Conservation (phyloP, 805 yeast genomes). For the Saccharomycopsis olivae region DNA sequence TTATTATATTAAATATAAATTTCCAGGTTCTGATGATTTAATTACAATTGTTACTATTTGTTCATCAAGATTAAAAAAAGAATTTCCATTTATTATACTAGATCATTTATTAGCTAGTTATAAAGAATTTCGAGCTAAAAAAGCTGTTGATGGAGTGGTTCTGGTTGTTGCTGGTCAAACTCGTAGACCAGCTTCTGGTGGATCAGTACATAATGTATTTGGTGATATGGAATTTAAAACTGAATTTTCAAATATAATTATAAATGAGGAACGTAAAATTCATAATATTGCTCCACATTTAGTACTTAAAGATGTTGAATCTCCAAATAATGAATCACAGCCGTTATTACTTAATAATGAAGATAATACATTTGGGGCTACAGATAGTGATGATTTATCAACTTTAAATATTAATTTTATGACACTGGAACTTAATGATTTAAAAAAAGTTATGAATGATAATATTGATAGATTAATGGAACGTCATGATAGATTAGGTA, state of each 20-base stretch:
- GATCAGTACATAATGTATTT: conserved; percentile 1
- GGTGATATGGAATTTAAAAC: conserved; percentile 8
- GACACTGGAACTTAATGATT: conserved; percentile 46
- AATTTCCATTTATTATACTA: conserved; percentile 36
- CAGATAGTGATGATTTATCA: conserved; percentile 4
- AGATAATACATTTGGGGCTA: background rate
- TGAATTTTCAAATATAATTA: conserved; percentile 6
- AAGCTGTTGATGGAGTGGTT: conserved; percentile 18
- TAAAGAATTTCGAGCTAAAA: conserved; percentile 28
- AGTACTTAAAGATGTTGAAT: conserved; percentile 21
- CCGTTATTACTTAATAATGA: too few relatives aligned
- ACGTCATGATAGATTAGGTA: conserved; percentile 58
- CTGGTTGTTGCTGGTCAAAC: too few relatives aligned
- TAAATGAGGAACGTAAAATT: conserved; percentile 10
- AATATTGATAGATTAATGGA: conserved; percentile 58
- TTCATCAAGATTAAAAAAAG: conserved; percentile 33
- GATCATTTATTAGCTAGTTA: conserved; percentile 42
- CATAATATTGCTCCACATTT: conserved; percentile 3
- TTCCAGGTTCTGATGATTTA: conserved; percentile 34
- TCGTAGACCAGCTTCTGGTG: background rate
- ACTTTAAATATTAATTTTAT: conserved; percentile 10
- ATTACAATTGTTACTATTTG: conserved; percentile 42
- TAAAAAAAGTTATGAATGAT: conserved; percentile 58
- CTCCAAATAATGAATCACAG: background rate
- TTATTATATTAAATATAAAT: conserved; percentile 38